These are phyloP conservation scores for Populus hybrid DNA, from an alignment of 441 rosid genomes.

Conservation along the genomic window DNA sequence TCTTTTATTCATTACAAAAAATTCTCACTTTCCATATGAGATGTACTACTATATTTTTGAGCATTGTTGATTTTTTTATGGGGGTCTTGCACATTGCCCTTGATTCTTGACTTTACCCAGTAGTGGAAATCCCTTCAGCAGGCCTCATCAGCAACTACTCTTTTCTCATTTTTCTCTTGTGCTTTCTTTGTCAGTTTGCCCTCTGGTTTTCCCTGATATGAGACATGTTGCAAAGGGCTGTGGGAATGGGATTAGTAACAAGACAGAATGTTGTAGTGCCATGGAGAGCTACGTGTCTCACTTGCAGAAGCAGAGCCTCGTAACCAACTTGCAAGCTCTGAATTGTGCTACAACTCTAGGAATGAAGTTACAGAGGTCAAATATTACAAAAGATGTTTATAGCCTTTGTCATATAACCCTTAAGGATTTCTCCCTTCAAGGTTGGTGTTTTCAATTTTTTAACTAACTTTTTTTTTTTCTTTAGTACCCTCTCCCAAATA, in stretches of 20 bases:
- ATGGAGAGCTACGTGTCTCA: constrained; percentile 83
- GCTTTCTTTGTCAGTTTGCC: constrained; percentile 64
- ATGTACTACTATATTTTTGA: neutral
- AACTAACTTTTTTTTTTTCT: neutral
- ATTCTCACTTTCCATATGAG: neutral
- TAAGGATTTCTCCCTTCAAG: constrained; percentile 96
- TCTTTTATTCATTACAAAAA: neutral
- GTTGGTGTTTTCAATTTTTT: constrained; percentile 29
- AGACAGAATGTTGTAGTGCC: constrained; percentile 63
- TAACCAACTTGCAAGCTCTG: constrained; percentile 90
- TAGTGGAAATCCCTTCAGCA: constrained; percentile 4
- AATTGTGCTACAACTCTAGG: constrained; percentile 81
- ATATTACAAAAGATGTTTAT: constrained; percentile 62
- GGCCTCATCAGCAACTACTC: constrained; percentile 6
- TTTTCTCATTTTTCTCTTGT: constrained; percentile 8
- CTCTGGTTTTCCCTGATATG: constrained; percentile 77
- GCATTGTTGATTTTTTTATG: neutral
- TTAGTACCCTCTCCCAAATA: neutral
- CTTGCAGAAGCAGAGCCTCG: constrained; percentile 84
- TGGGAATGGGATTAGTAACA: constrained; percentile 47
- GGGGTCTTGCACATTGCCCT: neutral
- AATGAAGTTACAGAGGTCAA: constrained; percentile 58
- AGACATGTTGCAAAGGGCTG: constrained; percentile 62
- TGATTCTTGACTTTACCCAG: neutral
- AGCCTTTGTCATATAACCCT: constrained; percentile 79